These are phyloP conservation scores for Coemansia sp. DNA, from an alignment of 192 early-diverging fungal genomes.

Conservation along the genomic window DNA sequence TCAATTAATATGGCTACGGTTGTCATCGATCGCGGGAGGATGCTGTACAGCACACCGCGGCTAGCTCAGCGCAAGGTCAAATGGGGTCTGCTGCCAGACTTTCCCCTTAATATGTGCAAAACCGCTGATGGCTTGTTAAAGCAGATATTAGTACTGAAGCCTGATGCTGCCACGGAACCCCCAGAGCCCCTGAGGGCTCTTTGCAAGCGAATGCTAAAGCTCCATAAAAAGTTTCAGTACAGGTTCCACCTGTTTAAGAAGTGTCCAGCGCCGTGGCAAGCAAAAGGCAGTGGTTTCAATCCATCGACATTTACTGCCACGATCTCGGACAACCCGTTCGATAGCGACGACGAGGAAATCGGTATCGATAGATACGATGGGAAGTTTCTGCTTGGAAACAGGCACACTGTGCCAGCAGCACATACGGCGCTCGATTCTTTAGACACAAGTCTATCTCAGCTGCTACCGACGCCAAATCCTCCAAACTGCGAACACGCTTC, in stretches of 20 bases:
- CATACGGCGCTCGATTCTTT: neutral
- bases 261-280: conserved; percentile 56
- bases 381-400: neutral
- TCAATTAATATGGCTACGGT: conserved; percentile 9
- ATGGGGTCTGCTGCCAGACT: conserved; percentile 26
- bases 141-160: conserved; percentile 19
- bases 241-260: conserved; percentile 44
- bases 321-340: conserved; percentile 2
- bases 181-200: conserved; percentile 26
- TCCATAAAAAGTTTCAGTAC: conserved; percentile 48
- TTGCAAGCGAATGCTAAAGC: conserved; percentile 45
- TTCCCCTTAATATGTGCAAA: conserved; percentile 19
- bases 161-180: conserved; percentile 2
- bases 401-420: neutral
- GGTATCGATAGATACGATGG: neutral
- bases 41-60: conserved; percentile 32
- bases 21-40: conserved; percentile 14
- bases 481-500: neutral
- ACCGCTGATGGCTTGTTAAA: conserved; percentile 11
- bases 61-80: conserved; percentile 5
- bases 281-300: conserved; percentile 13
- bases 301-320: neutral
- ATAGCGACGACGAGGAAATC: conserved; percentile 2
- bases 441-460: neutral
- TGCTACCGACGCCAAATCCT: neutral